Percentiles rank a stretch among this genome's conserved stretches.
phyloP scores from a whole-genome alignment of 306 rosid genomes.

The Castanea crenata region DNA sequence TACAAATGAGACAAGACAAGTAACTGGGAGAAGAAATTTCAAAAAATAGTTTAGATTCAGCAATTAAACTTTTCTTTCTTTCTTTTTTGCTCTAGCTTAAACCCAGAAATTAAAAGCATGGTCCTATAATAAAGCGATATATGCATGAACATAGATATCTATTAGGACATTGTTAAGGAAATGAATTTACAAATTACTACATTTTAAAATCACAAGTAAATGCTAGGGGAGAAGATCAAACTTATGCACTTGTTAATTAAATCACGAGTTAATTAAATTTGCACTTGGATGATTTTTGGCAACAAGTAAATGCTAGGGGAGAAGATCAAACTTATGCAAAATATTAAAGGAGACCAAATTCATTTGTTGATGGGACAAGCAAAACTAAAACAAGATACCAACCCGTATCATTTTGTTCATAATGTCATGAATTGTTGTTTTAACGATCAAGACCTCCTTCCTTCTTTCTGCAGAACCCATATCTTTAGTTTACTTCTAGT shows the following conservation, averaged over 20 bases:
- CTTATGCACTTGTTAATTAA: no score
- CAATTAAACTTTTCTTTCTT: neutral
- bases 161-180: neutral
- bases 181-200: neutral
- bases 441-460: slow-evolving; percentile 85
- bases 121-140: neutral
- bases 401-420: slow-evolving; percentile 93
- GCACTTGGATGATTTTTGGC: neutral
- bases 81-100: neutral
- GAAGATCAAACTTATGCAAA: neutral
- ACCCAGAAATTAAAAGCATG: neutral
- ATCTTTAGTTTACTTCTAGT: slow-evolving; percentile 27
- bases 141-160: neutral
- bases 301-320: neutral
- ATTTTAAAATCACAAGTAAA: neutral
- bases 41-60: neutral
- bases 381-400: slow-evolving; percentile 17
- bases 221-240: no score
- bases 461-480: slow-evolving; percentile 61
- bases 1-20: neutral
- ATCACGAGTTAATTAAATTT: neutral
- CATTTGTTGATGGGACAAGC: neutral
- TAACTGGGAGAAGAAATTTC: neutral
- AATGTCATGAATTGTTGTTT: slow-evolving; percentile 92
- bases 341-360: neutral